These are phyloP conservation scores for Apiospora kogelbergensis DNA, from an alignment of 2,329 filamentous ascomycete genomes.

Conservation along the genomic window DNA sequence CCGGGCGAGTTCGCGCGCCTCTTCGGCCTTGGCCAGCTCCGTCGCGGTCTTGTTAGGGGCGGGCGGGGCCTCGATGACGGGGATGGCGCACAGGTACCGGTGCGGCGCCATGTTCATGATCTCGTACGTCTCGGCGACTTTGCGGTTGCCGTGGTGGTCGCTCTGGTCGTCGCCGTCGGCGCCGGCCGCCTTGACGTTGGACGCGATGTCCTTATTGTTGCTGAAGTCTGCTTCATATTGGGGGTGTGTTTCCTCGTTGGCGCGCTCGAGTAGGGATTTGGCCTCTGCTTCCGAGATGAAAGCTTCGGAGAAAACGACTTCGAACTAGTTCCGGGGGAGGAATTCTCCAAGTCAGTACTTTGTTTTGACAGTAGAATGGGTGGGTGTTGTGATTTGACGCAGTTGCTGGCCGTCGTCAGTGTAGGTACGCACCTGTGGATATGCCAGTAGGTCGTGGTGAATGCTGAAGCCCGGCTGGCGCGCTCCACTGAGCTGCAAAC, in stretches of 20 bases:
- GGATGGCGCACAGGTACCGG: conserved; percentile 83
- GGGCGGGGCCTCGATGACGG: conserved; percentile 59
- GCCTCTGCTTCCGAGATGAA: conserved; percentile 73
- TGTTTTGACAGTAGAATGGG: not conserved
- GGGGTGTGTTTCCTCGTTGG: conserved; percentile 39
- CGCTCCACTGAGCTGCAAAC: conserved; percentile 45
- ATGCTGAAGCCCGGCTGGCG: conserved; percentile 71
- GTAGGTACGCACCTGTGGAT: conserved; percentile 69
- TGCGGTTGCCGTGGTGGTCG: conserved; percentile 32
- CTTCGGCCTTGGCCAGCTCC: conserved; percentile 67
- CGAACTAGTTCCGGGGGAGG: conserved; percentile 61
- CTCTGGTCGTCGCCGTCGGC: conserved; percentile 15
- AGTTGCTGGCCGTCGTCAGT: not conserved
- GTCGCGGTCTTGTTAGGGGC: conserved; percentile 65
- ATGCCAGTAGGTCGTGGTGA: conserved; percentile 83
- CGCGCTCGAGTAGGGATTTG: conserved; percentile 54
- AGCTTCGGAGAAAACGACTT: conserved; percentile 72
- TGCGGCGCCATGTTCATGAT: conserved; percentile 69
- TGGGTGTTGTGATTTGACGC: not conserved
- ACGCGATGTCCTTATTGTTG: conserved; percentile 29
- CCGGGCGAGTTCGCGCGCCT: conserved; percentile 76
- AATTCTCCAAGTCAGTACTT: not conserved
- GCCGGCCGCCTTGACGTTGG: conserved; percentile 22
- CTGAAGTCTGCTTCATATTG: conserved; percentile 32
- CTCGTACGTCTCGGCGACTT: conserved; percentile 60